Conservation (phyloP, 352 stramenopile species). For the Phytopythium chamaehyphon region DNA sequence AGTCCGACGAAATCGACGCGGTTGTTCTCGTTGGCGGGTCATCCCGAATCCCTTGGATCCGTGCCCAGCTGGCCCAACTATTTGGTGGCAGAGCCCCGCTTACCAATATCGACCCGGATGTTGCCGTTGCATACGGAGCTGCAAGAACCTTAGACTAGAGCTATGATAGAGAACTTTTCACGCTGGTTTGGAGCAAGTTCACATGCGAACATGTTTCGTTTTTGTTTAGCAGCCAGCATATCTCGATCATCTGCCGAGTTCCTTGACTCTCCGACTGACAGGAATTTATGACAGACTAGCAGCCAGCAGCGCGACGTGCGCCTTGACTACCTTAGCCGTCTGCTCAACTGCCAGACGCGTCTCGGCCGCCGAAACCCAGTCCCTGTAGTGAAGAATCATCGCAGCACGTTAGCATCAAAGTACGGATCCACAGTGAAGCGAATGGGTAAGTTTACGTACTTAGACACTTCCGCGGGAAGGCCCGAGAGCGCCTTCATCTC, state of each 20-base stretch:
- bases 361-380: constrained; percentile 75
- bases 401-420: not conserved
- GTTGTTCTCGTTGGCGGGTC: constrained; percentile 59
- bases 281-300: constrained; percentile 73
- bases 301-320: constrained; percentile 71
- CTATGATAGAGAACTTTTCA: constrained; percentile 42
- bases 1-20: constrained; percentile 39
- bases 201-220: constrained; percentile 6
- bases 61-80: constrained; percentile 28
- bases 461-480: constrained; percentile 58
- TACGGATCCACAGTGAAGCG: not conserved
- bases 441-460: constrained; percentile 16
- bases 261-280: no score
- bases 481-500: constrained; percentile 72
- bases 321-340: constrained; percentile 81
- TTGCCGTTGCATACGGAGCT: constrained; percentile 62
- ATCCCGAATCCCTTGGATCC: constrained; percentile 58
- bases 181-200: constrained; percentile 19
- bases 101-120: constrained; percentile 58
- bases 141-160: constrained; percentile 46
- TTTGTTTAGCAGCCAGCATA: no score
- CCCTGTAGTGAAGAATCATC: constrained; percentile 13
- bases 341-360: constrained; percentile 76
- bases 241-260: no score
- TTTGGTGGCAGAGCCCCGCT: constrained; percentile 46